Evolutionary conservation across 805 yeast genomes (phyloP), one percentile per base, ranked within the genome.

Genomic region (Zygosaccharomyces gambellarensis): DNA sequence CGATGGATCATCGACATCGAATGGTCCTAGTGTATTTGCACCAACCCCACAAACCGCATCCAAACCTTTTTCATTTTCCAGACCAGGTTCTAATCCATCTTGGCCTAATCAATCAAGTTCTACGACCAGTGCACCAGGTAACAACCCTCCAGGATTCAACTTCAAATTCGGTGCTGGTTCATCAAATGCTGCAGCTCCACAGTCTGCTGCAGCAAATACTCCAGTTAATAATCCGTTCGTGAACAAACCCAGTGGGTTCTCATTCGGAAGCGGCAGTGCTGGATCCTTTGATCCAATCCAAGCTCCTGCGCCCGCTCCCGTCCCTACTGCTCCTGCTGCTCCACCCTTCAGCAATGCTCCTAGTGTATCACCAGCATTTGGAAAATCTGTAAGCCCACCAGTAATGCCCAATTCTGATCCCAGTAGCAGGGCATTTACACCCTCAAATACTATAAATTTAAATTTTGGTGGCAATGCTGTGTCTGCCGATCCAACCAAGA

Each of bases 361-460:
- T 21, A 53, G 52, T 21, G 51, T 52, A 27, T 53, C 57, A 7
- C 59, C 61, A 12, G 54, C 59, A 21, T 59, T 58, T 43, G 60
- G 58, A n/a, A 48, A 47, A 21, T 50, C 55, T 29, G 46, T 49
- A 5, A 54, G 57, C n/a, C 49, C 58, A 40, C 48, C 51, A 10
- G 51, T 21, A 7, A 17, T 38, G 25, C 44, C 41, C 11, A 42
- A 42, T 23, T 48, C 51, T 38, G 42, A 48, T 30, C 39, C 40
- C 14, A 31, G 57, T 30, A 54, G 52, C 30, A 46, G 54, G 36
- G 42, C 60, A 8, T 58, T 58, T 39, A 51, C 58, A 17, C 69
- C 69, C 25, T 61, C 67, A 3, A 43, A 46, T 17, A 53, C 59
- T 22, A 56, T 58, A 4, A 63, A 65, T 46, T 32, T 65, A 27